Base-by-base conservation (phyloP, 306 rosid genomes). In the Leucaena leucocephala region DNA sequence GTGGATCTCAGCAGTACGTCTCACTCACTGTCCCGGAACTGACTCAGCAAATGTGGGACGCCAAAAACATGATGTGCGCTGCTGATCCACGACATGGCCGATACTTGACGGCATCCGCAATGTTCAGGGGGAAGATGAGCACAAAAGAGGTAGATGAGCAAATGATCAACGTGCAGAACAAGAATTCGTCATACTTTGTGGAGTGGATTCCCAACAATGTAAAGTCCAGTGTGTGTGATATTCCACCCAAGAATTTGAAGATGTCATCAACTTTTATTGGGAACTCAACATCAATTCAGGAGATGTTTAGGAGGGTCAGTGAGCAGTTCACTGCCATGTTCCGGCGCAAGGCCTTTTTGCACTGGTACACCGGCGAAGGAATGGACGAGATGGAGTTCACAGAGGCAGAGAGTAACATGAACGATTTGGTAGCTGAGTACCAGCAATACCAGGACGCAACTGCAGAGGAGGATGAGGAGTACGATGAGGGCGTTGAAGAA, bases 331-430 rank as follows among this genome's bases (percentile, higher is more conserved):
- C 97, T 14, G 97, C 92, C 40, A 92, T 92, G 97, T 92, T 76
- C 82, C 81, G 96, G 48, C 92, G 96, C 65, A 92, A 92, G 81
- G 97, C 97, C 46, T 92, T 92, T 71, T 83, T 92, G 92, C 97
- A 92, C 46, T 92, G 97, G 97, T 92, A 92, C 72, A 92, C 97
- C 0, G 96, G 97, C 3, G 97, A 92, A 72, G 97, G 97, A 17
- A 92, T 92, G 97, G 97, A 92, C 33, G 97, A 92, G 78, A 92
- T 90, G 97, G 97, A 92, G 91, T 92, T 92, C 82, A 92, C 97
- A 0, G 97, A 92, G 80, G 97, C 97, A 0, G 94, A 90, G 77
- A 92, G 96, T 58, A 92, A 92, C 89, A 90, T 92, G 96, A 93
- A 93, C 35, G 97, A 92, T 78, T 84, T 92, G 90, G 97, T 92